Evolutionary conservation across 257 asterid genomes (phyloP), one percentile per base, ranked within the genome.

Genomic region (Voacanga thouarsii): DNA sequence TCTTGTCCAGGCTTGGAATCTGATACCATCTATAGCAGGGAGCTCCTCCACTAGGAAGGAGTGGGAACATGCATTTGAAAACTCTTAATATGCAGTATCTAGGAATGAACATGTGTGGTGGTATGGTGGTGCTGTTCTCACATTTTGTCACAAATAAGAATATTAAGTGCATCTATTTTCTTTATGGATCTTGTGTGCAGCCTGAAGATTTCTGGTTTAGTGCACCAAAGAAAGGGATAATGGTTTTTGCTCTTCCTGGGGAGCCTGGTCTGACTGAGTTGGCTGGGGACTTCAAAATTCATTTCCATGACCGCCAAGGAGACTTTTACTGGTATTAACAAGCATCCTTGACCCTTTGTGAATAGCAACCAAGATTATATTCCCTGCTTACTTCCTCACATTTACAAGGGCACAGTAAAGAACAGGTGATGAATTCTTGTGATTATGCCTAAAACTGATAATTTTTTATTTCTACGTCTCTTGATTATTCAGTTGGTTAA

Each of bases 231-330:
- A 96, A 92, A 81, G 99, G 98, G 80, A 89, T 92, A 79, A 87
- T 94, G 94, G 97, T 96, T 59, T 93, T 96, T 89, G 99, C 97
- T 71, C 99, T 96, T 84, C 99, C 98, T 63, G 99, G 99, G 78
- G 98, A 93, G 84, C 97, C 98, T 79, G 99, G 99, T 74, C 83
- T 96, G 76, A 88, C 98, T 12, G 93, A 92, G 81, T 83, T 96
- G 84, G 85, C 94, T 78, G 98, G 99, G 68, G 98, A 96, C 85
- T 96, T 96, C 88, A 96, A 92, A 86, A 88, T 96, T 85, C 97
- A 94, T 82, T 96, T 96, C 86, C 96, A 90, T 81, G 99, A 96
- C 82, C 88, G 99, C 55, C 97, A 96, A 82, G 99, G 99, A 77
- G 99, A 93, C 86, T 96, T 96, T 87, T 96, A 96, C 83, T 96